Evolutionary conservation across 2,329 filamentous ascomycete species (phyloP).

Genomic region (Didymella arachidicola): DNA sequence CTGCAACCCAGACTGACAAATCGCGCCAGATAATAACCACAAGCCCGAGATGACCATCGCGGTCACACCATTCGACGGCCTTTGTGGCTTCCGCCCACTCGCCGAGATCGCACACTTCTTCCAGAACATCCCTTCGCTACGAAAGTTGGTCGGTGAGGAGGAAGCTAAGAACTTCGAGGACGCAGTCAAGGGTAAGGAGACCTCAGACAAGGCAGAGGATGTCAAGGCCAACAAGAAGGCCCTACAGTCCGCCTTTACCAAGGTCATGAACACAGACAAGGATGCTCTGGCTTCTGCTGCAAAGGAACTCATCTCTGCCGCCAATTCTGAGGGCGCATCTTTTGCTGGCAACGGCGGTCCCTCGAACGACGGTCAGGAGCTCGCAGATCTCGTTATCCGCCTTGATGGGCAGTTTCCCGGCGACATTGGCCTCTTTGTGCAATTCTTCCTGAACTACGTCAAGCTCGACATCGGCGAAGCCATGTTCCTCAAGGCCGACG

Average conservation of each 20-base stretch:
- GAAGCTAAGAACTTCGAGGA: slow-evolving; percentile 56
- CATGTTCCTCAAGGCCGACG: slow-evolving; percentile 94
- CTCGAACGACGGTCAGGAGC: slow-evolving; percentile 71
- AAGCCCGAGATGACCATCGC: slow-evolving; percentile 99
- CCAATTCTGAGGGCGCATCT: slow-evolving; percentile 70
- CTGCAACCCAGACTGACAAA: slow-evolving; percentile 16
- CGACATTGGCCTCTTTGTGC: slow-evolving; percentile 92
- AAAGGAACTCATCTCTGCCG: slow-evolving; percentile 73
- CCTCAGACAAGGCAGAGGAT: slow-evolving; percentile 56
- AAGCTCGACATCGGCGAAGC: slow-evolving; percentile 87
- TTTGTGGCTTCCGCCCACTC: slow-evolving; percentile 93
- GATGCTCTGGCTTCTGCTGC: slow-evolving; percentile 71
- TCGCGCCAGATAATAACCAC: slow-evolving; percentile 85
- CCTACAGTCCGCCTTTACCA: slow-evolving; percentile 76
- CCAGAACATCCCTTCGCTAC: slow-evolving; percentile 64
- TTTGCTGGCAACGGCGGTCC: slow-evolving; percentile 78
- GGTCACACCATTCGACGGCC: slow-evolving; percentile 92
- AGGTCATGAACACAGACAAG: slow-evolving; percentile 79
- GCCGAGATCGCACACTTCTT: slow-evolving; percentile 88
- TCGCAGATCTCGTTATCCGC: slow-evolving; percentile 78
- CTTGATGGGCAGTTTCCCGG: slow-evolving; percentile 82
- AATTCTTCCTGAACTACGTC: slow-evolving; percentile 98
- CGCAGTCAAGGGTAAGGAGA: slow-evolving; percentile 61
- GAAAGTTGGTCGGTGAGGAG: slow-evolving; percentile 58
- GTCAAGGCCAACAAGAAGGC: slow-evolving; percentile 74